A percentile compares a stretch with the other conserved stretches of the same genome.
Conservation (phyloP, 495 filamentous ascomycete species). For the Penicillium mononematosum region DNA sequence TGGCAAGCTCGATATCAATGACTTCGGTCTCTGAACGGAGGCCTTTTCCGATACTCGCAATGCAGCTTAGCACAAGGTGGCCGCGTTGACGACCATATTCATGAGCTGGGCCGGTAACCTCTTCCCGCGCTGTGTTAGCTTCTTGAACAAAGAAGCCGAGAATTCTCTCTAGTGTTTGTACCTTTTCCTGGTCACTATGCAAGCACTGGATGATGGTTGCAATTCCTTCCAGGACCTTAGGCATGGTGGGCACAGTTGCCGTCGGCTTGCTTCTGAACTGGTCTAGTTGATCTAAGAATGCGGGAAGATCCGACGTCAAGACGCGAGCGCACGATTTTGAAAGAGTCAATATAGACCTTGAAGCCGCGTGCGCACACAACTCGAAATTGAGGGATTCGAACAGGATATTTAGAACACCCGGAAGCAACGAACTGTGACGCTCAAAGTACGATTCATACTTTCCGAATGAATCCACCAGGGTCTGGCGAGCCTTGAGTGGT, state of each 20-base stretch:
- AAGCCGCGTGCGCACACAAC: constrained; percentile 67
- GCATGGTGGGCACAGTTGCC: constrained; percentile 70
- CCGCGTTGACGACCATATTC: constrained; percentile 54
- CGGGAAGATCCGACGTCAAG: constrained; percentile 66
- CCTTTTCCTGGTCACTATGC: constrained; percentile 59
- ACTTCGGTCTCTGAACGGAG: constrained; percentile 67
- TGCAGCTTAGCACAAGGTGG: constrained; percentile 66
- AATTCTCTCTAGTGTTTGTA: constrained; percentile 60
- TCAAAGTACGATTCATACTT: constrained; percentile 82
- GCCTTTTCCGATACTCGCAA: constrained; percentile 76
- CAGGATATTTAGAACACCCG: constrained; percentile 74
- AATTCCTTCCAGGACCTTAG: constrained; percentile 78
- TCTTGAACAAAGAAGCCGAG: constrained; percentile 57
- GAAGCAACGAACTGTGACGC: constrained; percentile 65
- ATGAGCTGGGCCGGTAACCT: constrained; percentile 34
- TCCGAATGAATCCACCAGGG: constrained; percentile 73
- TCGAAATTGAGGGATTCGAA: constrained; percentile 71
- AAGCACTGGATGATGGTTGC: constrained; percentile 81
- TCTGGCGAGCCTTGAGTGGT: constrained; percentile 70
- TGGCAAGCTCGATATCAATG: constrained; percentile 60
- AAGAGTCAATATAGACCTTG: constrained; percentile 73
- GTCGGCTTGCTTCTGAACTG: constrained; percentile 58
- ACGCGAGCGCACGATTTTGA: constrained; percentile 76
- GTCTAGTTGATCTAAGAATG: constrained; percentile 77
- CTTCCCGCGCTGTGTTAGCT: constrained; percentile 36